These are phyloP conservation scores for Vitis amurensis DNA, from an alignment of 164 flowering plant species.

Conservation along the genomic window DNA sequence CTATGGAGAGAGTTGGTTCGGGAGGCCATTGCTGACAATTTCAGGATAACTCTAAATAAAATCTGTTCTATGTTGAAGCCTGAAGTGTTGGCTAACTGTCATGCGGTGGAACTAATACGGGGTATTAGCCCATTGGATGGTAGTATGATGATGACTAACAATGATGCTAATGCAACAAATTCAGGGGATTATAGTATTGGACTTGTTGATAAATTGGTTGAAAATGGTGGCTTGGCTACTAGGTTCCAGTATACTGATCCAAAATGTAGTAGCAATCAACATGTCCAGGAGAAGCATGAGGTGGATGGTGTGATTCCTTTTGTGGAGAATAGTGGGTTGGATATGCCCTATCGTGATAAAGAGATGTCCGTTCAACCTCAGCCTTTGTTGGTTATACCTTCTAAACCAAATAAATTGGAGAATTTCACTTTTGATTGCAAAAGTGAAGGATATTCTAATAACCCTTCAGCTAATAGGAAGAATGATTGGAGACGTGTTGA, in stretches of 20 bases:
- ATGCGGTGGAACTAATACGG: conserved; percentile 9
- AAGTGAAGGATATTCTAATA: conserved; percentile 4
- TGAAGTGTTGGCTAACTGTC: neutral
- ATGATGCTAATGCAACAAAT: neutral
- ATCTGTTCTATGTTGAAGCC: conserved; percentile 8
- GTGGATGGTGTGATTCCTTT: neutral
- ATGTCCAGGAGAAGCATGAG: neutral
- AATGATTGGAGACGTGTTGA: conserved; percentile 31
- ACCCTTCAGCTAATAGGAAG: neutral
- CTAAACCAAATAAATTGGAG: conserved; percentile 10
- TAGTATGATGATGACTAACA: neutral
- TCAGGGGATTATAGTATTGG: neutral
- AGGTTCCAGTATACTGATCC: neutral
- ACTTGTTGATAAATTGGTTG: neutral
- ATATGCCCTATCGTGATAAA: conserved; percentile 3
- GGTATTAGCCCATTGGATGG: neutral
- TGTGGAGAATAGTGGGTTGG: conserved; percentile 2
- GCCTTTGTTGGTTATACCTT: conserved; percentile 9
- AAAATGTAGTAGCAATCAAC: neutral
- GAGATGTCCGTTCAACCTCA: neutral
- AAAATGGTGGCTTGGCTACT: conserved; percentile 2
- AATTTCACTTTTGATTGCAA: neutral
- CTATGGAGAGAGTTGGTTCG: conserved; percentile 39
- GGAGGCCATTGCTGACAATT: conserved; percentile 35
- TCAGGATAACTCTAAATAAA: conserved; percentile 14